phyloP scores from a whole-genome alignment of 345 rosid genomes.

The Populus davidiana region DNA sequence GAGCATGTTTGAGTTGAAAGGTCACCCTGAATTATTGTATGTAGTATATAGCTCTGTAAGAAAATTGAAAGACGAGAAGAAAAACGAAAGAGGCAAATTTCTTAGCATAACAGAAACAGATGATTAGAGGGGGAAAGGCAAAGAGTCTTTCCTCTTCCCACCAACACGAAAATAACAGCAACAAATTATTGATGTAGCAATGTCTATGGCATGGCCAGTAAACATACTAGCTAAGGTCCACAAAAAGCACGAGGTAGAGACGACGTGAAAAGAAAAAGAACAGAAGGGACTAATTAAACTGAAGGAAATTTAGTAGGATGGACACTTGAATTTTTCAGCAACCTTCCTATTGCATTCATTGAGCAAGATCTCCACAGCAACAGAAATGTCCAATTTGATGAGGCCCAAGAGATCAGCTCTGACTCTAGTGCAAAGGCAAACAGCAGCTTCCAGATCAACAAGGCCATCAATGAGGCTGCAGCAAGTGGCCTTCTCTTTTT shows the following conservation, averaged over 20 bases:
- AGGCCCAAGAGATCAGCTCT: constrained; percentile 61
- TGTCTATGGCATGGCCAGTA: too few relatives aligned
- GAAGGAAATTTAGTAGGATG: too few relatives aligned
- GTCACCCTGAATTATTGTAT: too few relatives aligned
- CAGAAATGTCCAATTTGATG: constrained; percentile 48
- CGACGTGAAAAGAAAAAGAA: too few relatives aligned
- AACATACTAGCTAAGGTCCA: too few relatives aligned
- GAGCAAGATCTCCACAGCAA: constrained; percentile 59
- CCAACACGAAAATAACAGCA: too few relatives aligned
- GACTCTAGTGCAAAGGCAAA: constrained; percentile 79
- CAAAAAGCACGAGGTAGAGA: too few relatives aligned
- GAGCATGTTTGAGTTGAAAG: not conserved
- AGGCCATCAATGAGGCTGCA: constrained; percentile 51
- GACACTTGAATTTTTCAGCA: constrained; percentile 65
- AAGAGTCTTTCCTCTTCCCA: not conserved
- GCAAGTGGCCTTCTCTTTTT: constrained; percentile 59
- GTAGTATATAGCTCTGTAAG: not conserved
- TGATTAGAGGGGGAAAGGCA: not conserved
- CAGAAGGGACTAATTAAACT: too few relatives aligned
- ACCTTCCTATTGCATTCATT: constrained; percentile 60
- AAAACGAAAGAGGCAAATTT: too few relatives aligned
- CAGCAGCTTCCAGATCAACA: constrained; percentile 73
- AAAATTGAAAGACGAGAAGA: too few relatives aligned
- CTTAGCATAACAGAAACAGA: too few relatives aligned
- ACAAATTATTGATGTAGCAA: too few relatives aligned